Evolutionary conservation across 176 grass and related monocot genomes (phyloP), one percentile per base, ranked within the genome.

Genomic region (Triticum aestivum): DNA sequence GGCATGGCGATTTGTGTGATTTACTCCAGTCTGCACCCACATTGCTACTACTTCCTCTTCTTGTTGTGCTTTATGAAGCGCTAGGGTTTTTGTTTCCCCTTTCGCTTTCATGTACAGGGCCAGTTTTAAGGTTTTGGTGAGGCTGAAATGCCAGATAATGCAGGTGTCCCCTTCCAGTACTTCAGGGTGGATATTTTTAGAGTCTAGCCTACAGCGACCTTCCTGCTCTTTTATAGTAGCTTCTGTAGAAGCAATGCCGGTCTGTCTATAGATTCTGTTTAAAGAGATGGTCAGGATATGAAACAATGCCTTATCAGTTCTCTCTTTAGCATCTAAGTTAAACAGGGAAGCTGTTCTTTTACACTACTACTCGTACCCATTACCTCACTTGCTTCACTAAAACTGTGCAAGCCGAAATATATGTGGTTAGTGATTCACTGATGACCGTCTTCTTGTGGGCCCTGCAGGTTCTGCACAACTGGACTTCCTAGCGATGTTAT

Each of bases 401-500:
- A 39, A 42, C 47, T 72, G 2, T 82, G n/a, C 23, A 5, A 33
- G 24, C 21, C 39, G 45, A 26, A 41, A 23, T 9, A 18, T 8
- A 75, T 62, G 23, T 61, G 54, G 32, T 44, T 61, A 6, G 9
- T 63, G 69, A 5, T n/a, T 83, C 11, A 11, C 81, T 45, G 14
- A 78, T 14, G 18, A 3, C 1, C n/a, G 14, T 37, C 61, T 67
- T 61, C 30, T 80, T 86, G 52, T 90, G 78, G 70, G 80, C 27
- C 21, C 77, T 67, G 20, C 78, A 95, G 93, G 93, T 90, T 88
- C 68, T 95, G 93, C 72, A 88, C 90, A 34, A 92, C 88, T 68
- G 93, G 93, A 14, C 90, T 95, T 81, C 85, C 93, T 30, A 92
- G 93, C 21, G 93, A 95, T 87, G 75, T 95, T 88, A 82, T 71